Conservation (phyloP, 257 asterid genomes). For the Nicotiana knightiana region DNA sequence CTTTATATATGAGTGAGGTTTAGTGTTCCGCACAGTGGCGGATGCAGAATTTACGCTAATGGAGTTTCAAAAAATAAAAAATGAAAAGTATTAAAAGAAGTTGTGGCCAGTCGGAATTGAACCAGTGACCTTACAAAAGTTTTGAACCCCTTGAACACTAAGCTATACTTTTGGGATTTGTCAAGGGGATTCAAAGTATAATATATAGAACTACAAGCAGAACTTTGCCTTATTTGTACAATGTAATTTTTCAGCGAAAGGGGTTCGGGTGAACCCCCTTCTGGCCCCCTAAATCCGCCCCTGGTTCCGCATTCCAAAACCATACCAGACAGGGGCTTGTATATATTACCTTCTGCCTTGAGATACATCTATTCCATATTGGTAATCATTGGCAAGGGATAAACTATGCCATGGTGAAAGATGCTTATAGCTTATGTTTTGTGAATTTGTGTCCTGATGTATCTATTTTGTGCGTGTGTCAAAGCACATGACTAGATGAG, state of each 20-base stretch:
- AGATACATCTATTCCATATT: not conserved
- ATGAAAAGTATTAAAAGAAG: no score
- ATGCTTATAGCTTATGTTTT: not conserved
- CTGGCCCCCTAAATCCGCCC: no score
- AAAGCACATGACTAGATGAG: not conserved
- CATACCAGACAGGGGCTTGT: not conserved
- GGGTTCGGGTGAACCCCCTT: no score
- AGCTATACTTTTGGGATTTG: not conserved
- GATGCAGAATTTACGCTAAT: no score
- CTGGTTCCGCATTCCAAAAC: not conserved
- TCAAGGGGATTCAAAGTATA: no score
- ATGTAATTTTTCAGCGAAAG: no score
- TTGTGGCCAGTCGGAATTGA: no score
- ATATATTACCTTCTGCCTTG: not conserved
- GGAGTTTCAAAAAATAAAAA: no score
- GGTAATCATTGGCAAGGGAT: not conserved
- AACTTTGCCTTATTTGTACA: no score
- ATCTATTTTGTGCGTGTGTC: not conserved
- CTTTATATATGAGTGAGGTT: not conserved
- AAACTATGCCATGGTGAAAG: not conserved
- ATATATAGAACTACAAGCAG: no score
- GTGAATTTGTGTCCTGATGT: not conserved
- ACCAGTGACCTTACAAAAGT: no score
- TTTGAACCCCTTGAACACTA: no score
- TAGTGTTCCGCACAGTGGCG: not conserved